A percentile compares a stretch with the other conserved stretches of the same genome.
phyloP scores from a whole-genome alignment of 1,139 yeast genomes.

The Zygotorulaspora mrakii region DNA sequence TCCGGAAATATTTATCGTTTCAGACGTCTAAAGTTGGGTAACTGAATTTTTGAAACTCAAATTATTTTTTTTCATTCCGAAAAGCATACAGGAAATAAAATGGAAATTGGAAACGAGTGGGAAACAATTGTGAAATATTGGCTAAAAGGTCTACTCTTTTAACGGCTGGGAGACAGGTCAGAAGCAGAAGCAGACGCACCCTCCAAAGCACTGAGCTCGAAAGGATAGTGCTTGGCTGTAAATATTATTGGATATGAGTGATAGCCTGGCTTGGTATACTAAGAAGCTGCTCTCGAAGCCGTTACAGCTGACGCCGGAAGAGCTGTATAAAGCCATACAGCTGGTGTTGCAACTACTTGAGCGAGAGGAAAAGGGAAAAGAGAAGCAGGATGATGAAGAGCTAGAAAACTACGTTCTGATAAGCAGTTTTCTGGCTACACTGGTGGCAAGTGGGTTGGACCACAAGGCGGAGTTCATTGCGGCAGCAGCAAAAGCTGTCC shows the following conservation, averaged over 20 bases:
- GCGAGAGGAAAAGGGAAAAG: slow-evolving; percentile 5
- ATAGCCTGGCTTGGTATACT: slow-evolving; percentile 22
- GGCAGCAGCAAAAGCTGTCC: slow-evolving; percentile 71
- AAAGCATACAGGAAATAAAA: background rate
- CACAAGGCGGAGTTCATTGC: slow-evolving; percentile 78
- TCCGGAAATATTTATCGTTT: slow-evolving; percentile 1
- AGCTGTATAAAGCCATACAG: slow-evolving; percentile 28
- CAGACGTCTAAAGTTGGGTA: slow-evolving; percentile 8
- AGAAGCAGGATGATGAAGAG: slow-evolving; percentile 1
- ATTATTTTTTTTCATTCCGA: background rate
- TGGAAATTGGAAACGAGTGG: background rate
- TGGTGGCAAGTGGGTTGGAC: slow-evolving; percentile 73
- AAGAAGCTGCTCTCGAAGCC: slow-evolving; percentile 27
- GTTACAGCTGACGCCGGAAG: slow-evolving; percentile 28
- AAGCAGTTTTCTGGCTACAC: slow-evolving; percentile 73
- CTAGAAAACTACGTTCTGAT: slow-evolving; percentile 50
- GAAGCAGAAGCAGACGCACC: too few species aligned
- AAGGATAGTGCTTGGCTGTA: too few species aligned
- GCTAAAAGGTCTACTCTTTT: too few species aligned
- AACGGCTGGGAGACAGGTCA: too few species aligned
- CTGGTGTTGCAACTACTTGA: slow-evolving; percentile 21
- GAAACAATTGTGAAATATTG: background rate
- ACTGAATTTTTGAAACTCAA: background rate
- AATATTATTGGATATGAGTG: background rate
- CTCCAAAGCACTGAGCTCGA: too few species aligned